Percentiles rank a stretch among this genome's conserved stretches.
Evolutionary conservation across 1,284 basidiomycete species (phyloP).

Genomic region (Phylloboletellus chloephorus): DNA sequence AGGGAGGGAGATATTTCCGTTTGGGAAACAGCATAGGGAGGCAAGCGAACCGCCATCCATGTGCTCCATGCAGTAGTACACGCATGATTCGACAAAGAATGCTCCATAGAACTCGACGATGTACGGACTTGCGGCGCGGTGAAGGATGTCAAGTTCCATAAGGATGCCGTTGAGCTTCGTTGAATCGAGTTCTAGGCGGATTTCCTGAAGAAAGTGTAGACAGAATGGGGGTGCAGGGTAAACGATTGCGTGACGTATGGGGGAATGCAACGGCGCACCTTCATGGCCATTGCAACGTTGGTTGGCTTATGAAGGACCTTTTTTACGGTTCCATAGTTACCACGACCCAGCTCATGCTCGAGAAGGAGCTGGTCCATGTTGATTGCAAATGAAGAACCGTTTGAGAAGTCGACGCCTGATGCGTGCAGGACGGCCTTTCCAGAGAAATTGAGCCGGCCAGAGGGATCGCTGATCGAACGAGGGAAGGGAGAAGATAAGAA

Average conservation of each 20-base stretch:
- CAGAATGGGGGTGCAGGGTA: slow-evolving; percentile 8
- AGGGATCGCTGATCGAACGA: slow-evolving; percentile 69
- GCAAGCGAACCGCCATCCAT: slow-evolving; percentile 97
- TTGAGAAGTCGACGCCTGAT: slow-evolving; percentile 91
- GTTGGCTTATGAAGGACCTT: slow-evolving; percentile 93
- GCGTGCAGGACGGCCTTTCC: slow-evolving; percentile 93
- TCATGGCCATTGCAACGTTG: slow-evolving; percentile 98
- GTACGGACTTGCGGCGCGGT: slow-evolving; percentile 84
- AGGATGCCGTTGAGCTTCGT: slow-evolving; percentile 94
- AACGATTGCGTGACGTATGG: slow-evolving; percentile 9
- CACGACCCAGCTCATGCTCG: slow-evolving; percentile 89
- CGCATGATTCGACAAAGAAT: slow-evolving; percentile 97
- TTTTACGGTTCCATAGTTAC: slow-evolving; percentile 97
- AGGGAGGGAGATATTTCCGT: slow-evolving; percentile 34
- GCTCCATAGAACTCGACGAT: slow-evolving; percentile 99
- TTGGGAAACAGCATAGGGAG: slow-evolving; percentile 54
- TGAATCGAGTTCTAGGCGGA: slow-evolving; percentile 93
- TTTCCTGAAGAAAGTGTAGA: slow-evolving; percentile 63
- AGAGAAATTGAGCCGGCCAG: slow-evolving; percentile 87
- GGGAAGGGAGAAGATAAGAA: slow-evolving; percentile 5
- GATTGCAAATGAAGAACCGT: slow-evolving; percentile 89
- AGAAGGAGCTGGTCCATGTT: slow-evolving; percentile 94
- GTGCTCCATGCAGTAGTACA: slow-evolving; percentile 99
- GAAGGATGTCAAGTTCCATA: slow-evolving; percentile 97
- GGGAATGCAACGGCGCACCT: slow-evolving; percentile 47